phyloP scores from a whole-genome alignment of 768 basidiomycete genomes.

The Termitomyces sp. region DNA sequence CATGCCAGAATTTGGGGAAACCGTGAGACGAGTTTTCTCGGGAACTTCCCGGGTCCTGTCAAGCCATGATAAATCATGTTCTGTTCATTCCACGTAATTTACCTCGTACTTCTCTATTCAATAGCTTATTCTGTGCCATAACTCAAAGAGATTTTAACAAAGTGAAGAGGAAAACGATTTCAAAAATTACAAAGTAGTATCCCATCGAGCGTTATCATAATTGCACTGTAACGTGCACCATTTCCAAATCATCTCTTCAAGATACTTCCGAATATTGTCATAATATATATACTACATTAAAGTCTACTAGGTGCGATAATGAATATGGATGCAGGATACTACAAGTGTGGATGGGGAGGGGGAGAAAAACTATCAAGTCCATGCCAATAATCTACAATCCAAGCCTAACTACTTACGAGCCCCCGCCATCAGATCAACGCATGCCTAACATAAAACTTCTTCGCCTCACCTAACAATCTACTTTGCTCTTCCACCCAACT shows the following conservation, averaged over 20 bases:
- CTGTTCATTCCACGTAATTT: too few relatives aligned
- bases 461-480: constrained; percentile 30
- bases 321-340: background rate
- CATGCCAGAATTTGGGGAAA: too few relatives aligned
- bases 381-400: background rate
- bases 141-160: too few relatives aligned
- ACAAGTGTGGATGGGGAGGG: background rate
- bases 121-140: too few relatives aligned
- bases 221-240: too few relatives aligned
- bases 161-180: too few relatives aligned
- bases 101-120: too few relatives aligned
- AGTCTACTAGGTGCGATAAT: background rate
- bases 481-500: constrained; percentile 49
- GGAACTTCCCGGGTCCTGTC: too few relatives aligned
- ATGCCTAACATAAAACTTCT: constrained; percentile 35
- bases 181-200: too few relatives aligned
- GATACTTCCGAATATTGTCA: background rate
- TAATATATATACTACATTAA: background rate
- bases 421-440: constrained; percentile 16
- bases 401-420: background rate
- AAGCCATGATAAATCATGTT: too few relatives aligned
- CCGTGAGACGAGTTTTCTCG: too few relatives aligned
- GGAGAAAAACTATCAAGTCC: background rate
- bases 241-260: background rate
- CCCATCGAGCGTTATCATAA: too few relatives aligned